Evolutionary conservation across 1,139 yeast species (phyloP), one percentile per base, ranked within the genome.

Genomic region (Suhomyces chickasaworum): DNA sequence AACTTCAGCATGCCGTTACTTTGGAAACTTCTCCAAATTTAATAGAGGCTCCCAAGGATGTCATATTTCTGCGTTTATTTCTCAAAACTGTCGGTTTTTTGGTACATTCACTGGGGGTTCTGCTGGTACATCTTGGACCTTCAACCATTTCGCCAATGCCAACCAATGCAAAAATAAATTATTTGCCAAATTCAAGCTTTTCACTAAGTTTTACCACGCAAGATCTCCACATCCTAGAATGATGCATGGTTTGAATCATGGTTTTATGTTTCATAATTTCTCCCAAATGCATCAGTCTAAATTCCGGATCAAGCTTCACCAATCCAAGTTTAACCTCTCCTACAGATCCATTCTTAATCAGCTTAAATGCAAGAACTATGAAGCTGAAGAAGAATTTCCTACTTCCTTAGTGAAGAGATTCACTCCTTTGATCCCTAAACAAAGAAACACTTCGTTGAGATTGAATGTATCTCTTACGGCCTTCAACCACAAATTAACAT

Each of bases 401-500:
- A 9, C 17, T 7, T 12, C 36, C 7, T 15, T 22, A 5, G 18
- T 21, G 16, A 30, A 29, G 18, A 22, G 50, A 13, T 43, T 43
- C 16, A 16, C 44, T 29, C 49, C 49, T 9, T 42, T 38, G 8
- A 10, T 39, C 8, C 39, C 50, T n/a, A 41, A 43, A 18, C 44
- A 22, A 21, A 41, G 39, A 25, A 44, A 47, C 29, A 16, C 44
- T 2, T 22, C 42, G 9, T 36, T 53, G 34, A 44, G 53, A 36
- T 43, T 53, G 29, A 54, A 55, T 53, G 60, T 59, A 47, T 71
- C 68, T 57, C 68, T 66, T 63, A 68, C 64, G 42, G 66, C 69
- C 44, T 61, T 52, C 45, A 62, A 69, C 58, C 77, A 73, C 52
- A 64, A 67, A 40, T 55, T 69, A 47, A 71, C 74, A 20, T 62